Base-by-base conservation (phyloP, 352 stramenopile genomes). In the Lagenidium giganteum region DNA sequence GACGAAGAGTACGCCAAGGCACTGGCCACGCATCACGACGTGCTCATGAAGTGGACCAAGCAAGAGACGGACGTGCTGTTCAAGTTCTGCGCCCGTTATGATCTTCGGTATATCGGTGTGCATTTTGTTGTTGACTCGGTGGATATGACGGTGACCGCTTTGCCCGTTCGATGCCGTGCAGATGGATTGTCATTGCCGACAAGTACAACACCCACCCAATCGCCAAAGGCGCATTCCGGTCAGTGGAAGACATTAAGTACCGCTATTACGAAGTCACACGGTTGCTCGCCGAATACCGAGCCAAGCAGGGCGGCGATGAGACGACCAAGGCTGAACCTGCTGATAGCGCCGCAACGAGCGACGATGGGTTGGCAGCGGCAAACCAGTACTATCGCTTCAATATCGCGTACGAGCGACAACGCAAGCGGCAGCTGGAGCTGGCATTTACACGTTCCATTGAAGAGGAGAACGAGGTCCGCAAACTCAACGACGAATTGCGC, bases 211-310 rank as follows among this genome's bases (percentile, higher is more conserved):
- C 57, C 4, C 58, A 64, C 6, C 42, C 64, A 12, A 58, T 70
- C 26, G 55, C 51, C 21, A 78, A 69, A 51, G 47, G 45, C 3
- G 42, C 57, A 14, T 30, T 36, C 8, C 52, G 70, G 24, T 79
- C 70, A 7, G 47, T 86, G 14, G 72, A 88, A 38, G 75, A 85
- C 40, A 72, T 85, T 23, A 88, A 85, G 47, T 84, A 84, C 39
- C 61, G 75, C 12, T 85, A 85, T 42, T 84, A 88, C 37, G 71
- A 87, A 39, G 58, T 66, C 29, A 65, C 64, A 13, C 54, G 66
- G 34, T 39, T 82, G 14, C 28, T 87, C 2, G 50, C 49, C 21
- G 72, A 81, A 34, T 61, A 66, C 26, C 47, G 61, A 22, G 64
- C 76, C 23, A 58, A 57, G 17, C 43, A 53, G 31, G 18, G 44